Evolutionary conservation across 345 rosid genomes (phyloP), one percentile per base, ranked within the genome.

Genomic region (Populus simonii): DNA sequence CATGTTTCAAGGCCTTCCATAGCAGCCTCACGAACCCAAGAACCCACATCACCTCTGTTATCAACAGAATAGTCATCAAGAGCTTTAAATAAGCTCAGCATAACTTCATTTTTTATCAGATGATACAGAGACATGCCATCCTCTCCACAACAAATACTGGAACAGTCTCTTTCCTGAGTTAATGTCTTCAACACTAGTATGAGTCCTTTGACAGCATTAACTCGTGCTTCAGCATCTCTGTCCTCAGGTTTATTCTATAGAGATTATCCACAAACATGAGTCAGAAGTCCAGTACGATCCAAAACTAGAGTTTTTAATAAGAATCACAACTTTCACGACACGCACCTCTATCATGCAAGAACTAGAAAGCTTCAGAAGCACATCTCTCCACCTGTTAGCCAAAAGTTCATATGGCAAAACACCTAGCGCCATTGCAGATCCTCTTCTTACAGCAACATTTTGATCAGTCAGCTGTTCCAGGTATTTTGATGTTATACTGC

Each of bases 21-120:
- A 74, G 98, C 96, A 85, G 98, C 99, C 84, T 92, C 98, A 82
- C 99, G 97, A 82, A 96, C 92, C 99, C 99, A 96, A 71, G 98
- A 96, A 80, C 99, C 98, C 51, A 93, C 97, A 90, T 96, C 99
- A 71, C 99, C 98, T 83, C 99, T 85, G 75, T 96, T 91, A 80
- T 96, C 99, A 29, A 91, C 93, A 5, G 98, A 96, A 85, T 96
- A 96, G 82, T 96, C 99, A 81, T 90, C 86, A 70, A 96, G 94
- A 85, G 99, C 96, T 87, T 79, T 87, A 72, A 92, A 89, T 83
- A 96, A 86, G 78, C 90, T 86, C 75, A 68, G 80, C 94, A 92
- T 89, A 84, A 96, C 99, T 83, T 96, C 90, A 36, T 89, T 83
- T 86, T 88, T 96, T 73, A 93, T 93, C 70, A 91, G 83, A 76